Evolutionary conservation across 305 asterid genomes (phyloP).

Genomic region (Solanum hybrid): DNA sequence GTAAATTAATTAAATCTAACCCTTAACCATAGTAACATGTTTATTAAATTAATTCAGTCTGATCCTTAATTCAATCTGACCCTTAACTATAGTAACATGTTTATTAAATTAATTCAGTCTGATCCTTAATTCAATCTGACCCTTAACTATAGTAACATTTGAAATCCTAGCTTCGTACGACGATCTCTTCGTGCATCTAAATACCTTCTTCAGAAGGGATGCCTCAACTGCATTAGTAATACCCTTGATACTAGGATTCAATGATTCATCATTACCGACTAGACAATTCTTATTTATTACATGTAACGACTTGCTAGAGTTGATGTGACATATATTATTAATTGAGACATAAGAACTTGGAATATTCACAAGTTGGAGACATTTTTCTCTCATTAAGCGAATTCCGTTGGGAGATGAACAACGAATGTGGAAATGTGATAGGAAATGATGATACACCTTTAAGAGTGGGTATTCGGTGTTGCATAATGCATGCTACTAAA

Average conservation of each 20-base stretch:
- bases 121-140: background rate
- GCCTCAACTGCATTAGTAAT: background rate
- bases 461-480: background rate
- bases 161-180: background rate
- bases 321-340: background rate
- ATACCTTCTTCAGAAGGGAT: background rate
- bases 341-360: background rate
- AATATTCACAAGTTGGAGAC: background rate
- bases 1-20: no score
- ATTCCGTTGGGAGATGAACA: background rate
- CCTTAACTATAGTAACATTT: background rate
- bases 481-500: background rate
- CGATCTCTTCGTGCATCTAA: background rate
- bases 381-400: background rate
- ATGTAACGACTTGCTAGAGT: background rate
- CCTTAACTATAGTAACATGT: background rate
- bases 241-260: background rate
- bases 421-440: no score
- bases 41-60: no score
- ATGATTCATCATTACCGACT: background rate
- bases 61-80: no score
- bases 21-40: no score
- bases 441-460: background rate
- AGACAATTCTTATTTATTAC: background rate
- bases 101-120: no score